Base-by-base conservation (phyloP, 768 basidiomycete genomes). In the Chalciporus chontae region DNA sequence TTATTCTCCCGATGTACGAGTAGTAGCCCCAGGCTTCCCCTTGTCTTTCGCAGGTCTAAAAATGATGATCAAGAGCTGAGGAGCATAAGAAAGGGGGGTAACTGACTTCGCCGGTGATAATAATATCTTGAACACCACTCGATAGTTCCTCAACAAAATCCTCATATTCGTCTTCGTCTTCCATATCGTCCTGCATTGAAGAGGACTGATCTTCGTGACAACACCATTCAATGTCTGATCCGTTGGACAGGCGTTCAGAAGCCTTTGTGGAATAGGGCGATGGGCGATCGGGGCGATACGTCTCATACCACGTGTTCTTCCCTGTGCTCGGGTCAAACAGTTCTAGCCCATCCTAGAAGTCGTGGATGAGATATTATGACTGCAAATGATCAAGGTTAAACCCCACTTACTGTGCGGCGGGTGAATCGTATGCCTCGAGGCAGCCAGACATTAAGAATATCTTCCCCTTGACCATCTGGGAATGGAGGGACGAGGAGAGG, bases 1-100 rank as follows among this genome's bases (percentile, higher is more conserved):
- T 67, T 50, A 79, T 68, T 62, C 77, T 65, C n/a, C 79, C 77
- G 51, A 76, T 60, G 44, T 74, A 70, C 15, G 63, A 69, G 55
- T 68, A 71, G 49, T 73, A 66, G 5, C 79, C 78, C 79, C 79
- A 80, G 19, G 77, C 77, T 19, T 70, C 71, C 4, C 73, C 75
- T 29, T 76, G 70, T 45, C 59, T 67, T 55, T 71, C 67, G 41
- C 68, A 65, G 18, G 75, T 77, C 78, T 78, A 45, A 43, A 45
- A 43, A 43, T 32, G 26, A 26, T 26, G 2, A 26, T 26, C 26
- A 51, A 40, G 32, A n/a, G 17, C 40, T 15, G 29, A 23, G 26
- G 11, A 7, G n/a, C 26, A 40, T 10, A 32, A n/a, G 29, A 11
- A 17, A 15, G 31, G 29, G 23, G 18, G 31, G 23, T 47, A 40